Base-by-base conservation (phyloP, 805 yeast species). In the Wickerhamomyces sydowiorum region DNA sequence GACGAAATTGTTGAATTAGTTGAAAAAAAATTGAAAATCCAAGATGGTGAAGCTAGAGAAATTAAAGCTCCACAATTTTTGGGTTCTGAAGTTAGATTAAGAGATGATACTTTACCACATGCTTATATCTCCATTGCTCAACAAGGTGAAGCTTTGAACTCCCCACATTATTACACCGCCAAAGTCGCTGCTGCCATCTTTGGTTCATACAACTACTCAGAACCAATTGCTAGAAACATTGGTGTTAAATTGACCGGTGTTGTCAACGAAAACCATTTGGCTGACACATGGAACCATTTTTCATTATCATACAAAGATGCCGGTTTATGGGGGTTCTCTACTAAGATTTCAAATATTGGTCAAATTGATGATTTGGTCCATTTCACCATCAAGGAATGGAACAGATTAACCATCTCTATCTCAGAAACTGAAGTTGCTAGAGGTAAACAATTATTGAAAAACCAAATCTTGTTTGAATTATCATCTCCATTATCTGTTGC, bases 341-440 rank as follows among this genome's bases (percentile, higher is more conserved):
- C 86, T 48, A 79, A 75, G 60, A 73, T 82, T 50, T 67, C 81
- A 45, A 77, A 82, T 66, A 62, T 81, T 51, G 64, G 50, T 32
- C 67, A 69, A 55, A 68, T 86, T 52, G 95, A 86, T 65, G 95
- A 86, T 61, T 75, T 83, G 50, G 73, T 80, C 48, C 95, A 86
- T 67, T 86, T 86, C 70, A 73, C 87, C 45, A 71, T 85, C 67
- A 86, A 83, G 67, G 86, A 85, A 73, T 86, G 95, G 93, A 85
- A 84, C 75, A 80, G 93, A 75, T 75, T 84, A 64, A 72, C 90
- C 19, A 69, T 82, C 53, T 80, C 90, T 20, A 68, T 86, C 59
- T 75, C 87, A 49, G 86, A 82, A 50, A 75, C 86, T 44, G 95
- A 86, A 70, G 78, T 86, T 54, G 78, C 79, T 51, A 76, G 87